Conservation (phyloP, 2,329 filamentous ascomycete genomes). For the Cercospora zeae-maydis region DNA sequence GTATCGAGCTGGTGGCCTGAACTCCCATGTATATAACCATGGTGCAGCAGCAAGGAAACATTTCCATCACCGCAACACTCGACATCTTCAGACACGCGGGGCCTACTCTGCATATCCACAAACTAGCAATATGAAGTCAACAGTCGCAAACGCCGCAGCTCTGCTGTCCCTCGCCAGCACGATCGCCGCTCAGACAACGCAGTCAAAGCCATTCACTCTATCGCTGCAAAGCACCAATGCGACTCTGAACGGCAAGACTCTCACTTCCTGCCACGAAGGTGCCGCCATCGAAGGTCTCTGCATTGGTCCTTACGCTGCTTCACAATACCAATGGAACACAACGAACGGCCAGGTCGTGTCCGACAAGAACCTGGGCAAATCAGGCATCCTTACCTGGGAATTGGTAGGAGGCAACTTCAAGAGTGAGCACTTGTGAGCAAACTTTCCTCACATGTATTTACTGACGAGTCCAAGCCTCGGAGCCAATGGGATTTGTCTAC, state of each 20-base stretch:
- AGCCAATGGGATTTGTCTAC: constrained; percentile 36
- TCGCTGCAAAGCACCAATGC: constrained; percentile 40
- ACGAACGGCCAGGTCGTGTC: constrained; percentile 12
- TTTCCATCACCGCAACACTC: background rate
- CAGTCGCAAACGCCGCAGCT: constrained; percentile 11
- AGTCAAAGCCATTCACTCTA: constrained; percentile 46
- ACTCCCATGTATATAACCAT: background rate
- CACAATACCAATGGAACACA: constrained; percentile 27
- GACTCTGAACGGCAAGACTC: constrained; percentile 38
- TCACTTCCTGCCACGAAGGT: constrained; percentile 48
- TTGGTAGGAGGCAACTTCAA: constrained; percentile 35
- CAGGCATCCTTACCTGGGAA: constrained; percentile 27
- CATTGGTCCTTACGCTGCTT: constrained; percentile 22
- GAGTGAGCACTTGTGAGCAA: constrained; percentile 17
- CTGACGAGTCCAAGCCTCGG: constrained; percentile 12
- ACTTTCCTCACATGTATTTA: background rate
- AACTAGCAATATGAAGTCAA: constrained; percentile 18
- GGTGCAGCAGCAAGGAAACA: background rate
- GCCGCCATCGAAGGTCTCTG: constrained; percentile 50
- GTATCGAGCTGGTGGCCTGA: constrained; percentile 5
- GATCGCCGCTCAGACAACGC: constrained; percentile 33
- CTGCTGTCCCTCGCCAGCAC: constrained; percentile 26
- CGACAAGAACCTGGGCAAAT: constrained; percentile 36
- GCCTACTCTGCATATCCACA: background rate
- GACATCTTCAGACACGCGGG: background rate